Base-by-base conservation (phyloP, 352 stramenopile genomes). In the Phytophthora foliorum region DNA sequence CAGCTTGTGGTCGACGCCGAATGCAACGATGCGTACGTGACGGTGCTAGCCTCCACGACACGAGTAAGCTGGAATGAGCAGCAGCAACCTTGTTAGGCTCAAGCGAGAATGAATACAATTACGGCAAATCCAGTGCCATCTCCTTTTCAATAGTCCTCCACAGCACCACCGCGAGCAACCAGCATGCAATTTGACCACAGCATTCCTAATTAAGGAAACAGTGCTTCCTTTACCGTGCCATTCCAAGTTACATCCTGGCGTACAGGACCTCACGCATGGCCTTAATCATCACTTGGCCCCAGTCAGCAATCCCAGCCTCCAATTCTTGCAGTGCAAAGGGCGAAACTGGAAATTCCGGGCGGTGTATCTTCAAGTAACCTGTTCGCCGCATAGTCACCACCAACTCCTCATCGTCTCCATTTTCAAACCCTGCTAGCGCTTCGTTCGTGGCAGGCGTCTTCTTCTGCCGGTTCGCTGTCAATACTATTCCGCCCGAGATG, bases 271-370 rank as follows among this genome's bases (percentile, higher is more conserved):
- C 69, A 8, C 69, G 63, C 56, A 72, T 61, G 19, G 69, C 46
- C 29, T 72, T 76, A 24, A 71, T 44, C 69, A 77, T 69, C n/a
- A 74, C 69, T 39, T 72, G 36, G 9, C 64, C 69, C 69, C 69
- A 77, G 11, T 57, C 36, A 5, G 25, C 65, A 38, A 77, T 71
- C 14, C 64, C 58, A 11, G 38, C 58, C 11, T 61, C 44, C 16
- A 71, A 16, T 29, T 65, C 64, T 59, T 71, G 55, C n/a, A 50
- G 38, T 9, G 41, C 55, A 29, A 50, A 54, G 3, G 25, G 38
- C 5, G 50, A 39, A 3, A 77, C 17, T 0, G 57, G 16, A 21
- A 77, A 74, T 17, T 77, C 24, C 13, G 69, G 64, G 13, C 27
- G 34, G 48, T 77, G 64, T 1, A 77, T 55, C 17, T 63, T 67